Base-by-base conservation (phyloP, 2,329 filamentous ascomycete species). In the Raffaelea deltoideospora region DNA sequence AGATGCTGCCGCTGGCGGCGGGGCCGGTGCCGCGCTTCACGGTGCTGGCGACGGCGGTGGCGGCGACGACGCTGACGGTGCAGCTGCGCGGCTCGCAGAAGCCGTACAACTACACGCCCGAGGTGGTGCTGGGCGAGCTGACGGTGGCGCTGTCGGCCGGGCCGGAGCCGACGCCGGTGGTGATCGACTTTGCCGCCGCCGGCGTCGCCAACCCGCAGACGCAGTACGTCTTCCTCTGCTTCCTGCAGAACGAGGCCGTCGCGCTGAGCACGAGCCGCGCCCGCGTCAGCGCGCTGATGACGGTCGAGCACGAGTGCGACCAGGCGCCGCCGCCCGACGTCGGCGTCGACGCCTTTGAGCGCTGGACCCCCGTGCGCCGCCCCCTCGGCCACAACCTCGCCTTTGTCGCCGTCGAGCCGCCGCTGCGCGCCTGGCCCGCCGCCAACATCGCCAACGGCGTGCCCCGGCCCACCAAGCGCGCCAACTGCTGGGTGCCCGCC, bases 331-430 rank as follows among this genome's bases (percentile, higher is more conserved):
- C 45, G 3, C 37, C 35, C 7, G 43, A 45, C 17, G 43, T 49
- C 26, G 47, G 47, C n/a, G 46, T 49, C 20, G 47, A 49, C 19
- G 37, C 34, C 5, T 49, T 49, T 29, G 47, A 49, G 41, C 43
- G 47, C 13, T 49, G 47, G 47, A 49, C 47, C 5, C 47, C 47
- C 2, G 47, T 49, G 8, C 40, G 47, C n/a, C 31, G 47, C 18
- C 47, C 47, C 13, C 44, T 47, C 42, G 47, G 47, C 29, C 46
- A 49, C 35, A 49, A 49, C 34, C 40, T 49, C 4, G 47, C 47
- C 3, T n/a, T n/a, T n/a, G 32, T 49, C 23, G 40, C 31, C 2
- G 24, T 47, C 21, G 32, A 38, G 10, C 42, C 45, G 18, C 43
- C 47, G 4, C 24, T 48, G 9, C 27, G 31, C 18, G 40, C 44